Conservation (phyloP, 352 stramenopile species). For the Phytophthora tentaculata region DNA sequence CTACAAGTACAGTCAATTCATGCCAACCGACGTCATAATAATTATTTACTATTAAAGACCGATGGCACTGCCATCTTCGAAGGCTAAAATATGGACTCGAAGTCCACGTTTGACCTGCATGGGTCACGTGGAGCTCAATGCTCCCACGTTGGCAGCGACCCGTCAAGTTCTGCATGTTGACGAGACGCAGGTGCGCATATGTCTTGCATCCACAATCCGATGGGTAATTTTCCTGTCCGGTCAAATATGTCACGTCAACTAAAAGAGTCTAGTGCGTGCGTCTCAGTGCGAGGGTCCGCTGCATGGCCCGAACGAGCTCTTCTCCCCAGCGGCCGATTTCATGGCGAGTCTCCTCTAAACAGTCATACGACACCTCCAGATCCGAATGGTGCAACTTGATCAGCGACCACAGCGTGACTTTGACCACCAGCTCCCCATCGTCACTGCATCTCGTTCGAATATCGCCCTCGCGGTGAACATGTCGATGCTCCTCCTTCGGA, state of each 20-base stretch:
- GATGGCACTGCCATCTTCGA: not conserved
- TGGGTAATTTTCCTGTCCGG: not conserved
- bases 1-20: not conserved
- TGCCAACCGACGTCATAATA: not conserved
- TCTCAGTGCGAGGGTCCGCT: slow-evolving; percentile 28
- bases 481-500: slow-evolving; percentile 23
- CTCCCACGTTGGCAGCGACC: not conserved
- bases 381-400: slow-evolving; percentile 45
- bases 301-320: slow-evolving; percentile 41
- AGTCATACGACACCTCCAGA: slow-evolving; percentile 35
- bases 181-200: slow-evolving; percentile 3
- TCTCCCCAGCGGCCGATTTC: slow-evolving; percentile 43
- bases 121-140: not conserved
- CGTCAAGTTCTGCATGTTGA: slow-evolving; percentile 3
- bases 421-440: slow-evolving; percentile 34
- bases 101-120: not conserved
- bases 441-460: slow-evolving; percentile 1
- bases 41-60: too few species aligned
- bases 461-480: slow-evolving; percentile 9
- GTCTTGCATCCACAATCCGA: slow-evolving; percentile 15
- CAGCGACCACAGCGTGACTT: slow-evolving; percentile 43
- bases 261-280: slow-evolving; percentile 34
- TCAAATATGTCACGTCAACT: too few species aligned
- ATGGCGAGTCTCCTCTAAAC: slow-evolving; percentile 35
- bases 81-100: not conserved